A percentile compares a stretch with the other conserved stretches of the same genome.
Evolutionary conservation across 768 basidiomycete species (phyloP).

Genomic region (Phanerodontia chrysosporium): DNA sequence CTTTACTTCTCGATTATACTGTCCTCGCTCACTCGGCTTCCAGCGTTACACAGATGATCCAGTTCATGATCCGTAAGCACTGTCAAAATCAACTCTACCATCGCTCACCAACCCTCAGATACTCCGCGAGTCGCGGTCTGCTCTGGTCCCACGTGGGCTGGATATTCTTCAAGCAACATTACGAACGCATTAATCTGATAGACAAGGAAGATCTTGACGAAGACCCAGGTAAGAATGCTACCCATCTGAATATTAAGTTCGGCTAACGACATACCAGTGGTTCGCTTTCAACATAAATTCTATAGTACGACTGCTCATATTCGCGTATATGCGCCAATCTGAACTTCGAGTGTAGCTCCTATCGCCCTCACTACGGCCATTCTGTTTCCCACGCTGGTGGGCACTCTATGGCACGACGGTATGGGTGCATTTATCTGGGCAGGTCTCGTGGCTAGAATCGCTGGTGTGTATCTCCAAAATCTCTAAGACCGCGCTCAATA

Average conservation of each 20-base stretch:
- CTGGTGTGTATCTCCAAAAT: neutral
- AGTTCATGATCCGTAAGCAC: constrained; percentile 56
- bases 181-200: constrained; percentile 56
- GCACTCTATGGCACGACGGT: constrained; percentile 55
- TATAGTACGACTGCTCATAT: constrained; percentile 40
- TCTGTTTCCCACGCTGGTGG: constrained; percentile 51
- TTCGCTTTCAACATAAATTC: constrained; percentile 65
- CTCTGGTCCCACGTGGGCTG: constrained; percentile 81
- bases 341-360: constrained; percentile 37
- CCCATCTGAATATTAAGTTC: neutral
- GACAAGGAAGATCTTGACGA: constrained; percentile 64
- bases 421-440: constrained; percentile 71
- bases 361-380: constrained; percentile 60
- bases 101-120: constrained; percentile 34
- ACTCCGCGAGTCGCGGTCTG: constrained; percentile 69
- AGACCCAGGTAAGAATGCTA: constrained; percentile 51
- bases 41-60: constrained; percentile 72
- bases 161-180: constrained; percentile 77
- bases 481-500: neutral
- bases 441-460: constrained; percentile 50
- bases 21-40: neutral
- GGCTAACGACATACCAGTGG: constrained; percentile 41
- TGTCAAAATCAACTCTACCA: neutral
- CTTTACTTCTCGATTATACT: neutral
- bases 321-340: neutral